Evolutionary conservation across 352 stramenopile genomes (phyloP), one percentile per base, ranked within the genome.

Genomic region (Pythium periplocum): DNA sequence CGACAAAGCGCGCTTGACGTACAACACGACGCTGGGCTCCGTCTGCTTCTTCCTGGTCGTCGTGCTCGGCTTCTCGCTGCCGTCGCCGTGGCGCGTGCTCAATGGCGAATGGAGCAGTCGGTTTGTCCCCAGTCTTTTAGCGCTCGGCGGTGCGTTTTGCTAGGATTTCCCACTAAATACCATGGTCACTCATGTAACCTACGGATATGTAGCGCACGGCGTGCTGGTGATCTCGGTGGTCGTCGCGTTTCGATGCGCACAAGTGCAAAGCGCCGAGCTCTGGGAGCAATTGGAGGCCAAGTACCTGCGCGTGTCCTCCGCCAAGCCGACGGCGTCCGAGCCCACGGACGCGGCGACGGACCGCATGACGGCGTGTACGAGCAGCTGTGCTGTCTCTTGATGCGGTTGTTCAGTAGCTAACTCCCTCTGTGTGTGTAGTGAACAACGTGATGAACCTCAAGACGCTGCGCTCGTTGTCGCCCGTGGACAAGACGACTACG

Each of bases 81-180:
- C 81, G 47, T 71, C 78, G 45, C 71, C 77, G 2, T 88, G 81
- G 77, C 74, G 73, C 46, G 71, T 91, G 45, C 53, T 91, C 34
- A 87, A 86, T 48, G 78, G 78, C 74, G 75, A 89, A 36, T 91
- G 78, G 78, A 91, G 76, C 51, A 59, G 52, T 42, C 58, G 48
- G 38, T 40, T 67, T 17, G 5, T 79, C 42, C 68, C 63, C 40
- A 86, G 75, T 75, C 56, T 90, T 26, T 6, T 80, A 48, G 77
- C 69, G n/a, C 68, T 87, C 34, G 53, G 60, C 43, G 75, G 78
- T 86, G 43, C 52, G 55, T 35, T 9, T n/a, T 8, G 10, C 44
- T 34, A 10, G 8, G 44, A 9, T 48, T 34, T 48, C 8, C 12
- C 7, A 12, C 12, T 8, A 12, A 42, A 12, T 8, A 1, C 7